phyloP scores from a whole-genome alignment of 116 monocot genomes.

The Cymodocea nodosa region DNA sequence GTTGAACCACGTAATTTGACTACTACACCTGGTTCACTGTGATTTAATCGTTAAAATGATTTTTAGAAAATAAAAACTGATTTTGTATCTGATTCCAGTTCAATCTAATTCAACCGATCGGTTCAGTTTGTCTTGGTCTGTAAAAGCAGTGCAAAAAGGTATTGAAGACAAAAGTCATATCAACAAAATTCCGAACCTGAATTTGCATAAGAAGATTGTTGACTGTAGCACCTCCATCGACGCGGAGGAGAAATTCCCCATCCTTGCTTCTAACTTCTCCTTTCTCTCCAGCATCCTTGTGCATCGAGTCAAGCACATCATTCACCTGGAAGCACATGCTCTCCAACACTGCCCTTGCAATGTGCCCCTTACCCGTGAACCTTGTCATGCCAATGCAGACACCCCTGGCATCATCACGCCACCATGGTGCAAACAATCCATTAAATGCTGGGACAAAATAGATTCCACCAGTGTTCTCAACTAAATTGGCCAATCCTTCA shows the following conservation, averaged over 20 bases:
- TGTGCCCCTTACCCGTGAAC: constrained; percentile 62
- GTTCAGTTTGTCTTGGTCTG: no score
- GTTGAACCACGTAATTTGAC: no score
- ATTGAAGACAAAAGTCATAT: neutral
- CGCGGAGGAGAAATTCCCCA: constrained; percentile 61
- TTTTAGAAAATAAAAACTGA: no score
- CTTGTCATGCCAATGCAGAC: constrained; percentile 71
- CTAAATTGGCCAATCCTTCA: constrained; percentile 43
- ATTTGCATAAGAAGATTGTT: constrained; percentile 91
- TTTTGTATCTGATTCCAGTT: no score
- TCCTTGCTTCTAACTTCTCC: constrained; percentile 20
- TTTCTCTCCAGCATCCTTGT: constrained; percentile 51
- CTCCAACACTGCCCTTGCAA: constrained; percentile 78
- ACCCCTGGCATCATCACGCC: constrained; percentile 88
- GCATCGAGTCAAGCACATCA: constrained; percentile 79
- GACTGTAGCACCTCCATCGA: constrained; percentile 87
- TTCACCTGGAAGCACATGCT: constrained; percentile 96
- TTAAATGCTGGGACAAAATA: constrained; percentile 94
- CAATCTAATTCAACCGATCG: no score
- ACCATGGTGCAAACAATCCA: constrained; percentile 94
- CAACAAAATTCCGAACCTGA: constrained; percentile 35
- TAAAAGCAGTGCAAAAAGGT: no score
- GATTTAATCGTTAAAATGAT: no score
- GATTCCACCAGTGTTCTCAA: constrained; percentile 70
- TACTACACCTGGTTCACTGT: no score